Conservation (phyloP, 805 yeast genomes). For the Myxozyma nipponensis region DNA sequence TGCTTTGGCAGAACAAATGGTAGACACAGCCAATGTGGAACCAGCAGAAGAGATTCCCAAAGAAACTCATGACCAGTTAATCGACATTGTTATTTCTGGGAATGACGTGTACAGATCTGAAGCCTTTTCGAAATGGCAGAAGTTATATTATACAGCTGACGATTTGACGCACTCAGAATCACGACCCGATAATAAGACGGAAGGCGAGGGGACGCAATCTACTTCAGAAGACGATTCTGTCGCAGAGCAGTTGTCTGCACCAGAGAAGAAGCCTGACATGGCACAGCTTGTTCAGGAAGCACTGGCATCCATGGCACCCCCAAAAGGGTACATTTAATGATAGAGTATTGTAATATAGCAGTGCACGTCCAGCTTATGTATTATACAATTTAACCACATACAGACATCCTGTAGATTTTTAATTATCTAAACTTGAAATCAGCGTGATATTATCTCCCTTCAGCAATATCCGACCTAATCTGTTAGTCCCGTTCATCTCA, state of each 20-base stretch:
- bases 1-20: conserved; percentile 62
- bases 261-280: no score
- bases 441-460: conserved; percentile 94
- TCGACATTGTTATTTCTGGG: conserved; percentile 54
- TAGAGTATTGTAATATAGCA: no score
- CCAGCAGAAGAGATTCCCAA: conserved; percentile 42
- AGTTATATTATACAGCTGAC: neutral
- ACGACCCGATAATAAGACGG: no score
- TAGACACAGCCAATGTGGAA: conserved; percentile 31
- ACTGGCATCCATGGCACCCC: no score
- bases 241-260: no score
- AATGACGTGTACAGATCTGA: conserved; percentile 30
- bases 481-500: neutral
- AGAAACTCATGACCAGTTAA: conserved; percentile 59
- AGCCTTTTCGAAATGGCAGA: neutral
- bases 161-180: no score
- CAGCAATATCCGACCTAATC: conserved; percentile 54
- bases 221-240: no score
- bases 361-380: no score
- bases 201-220: no score
- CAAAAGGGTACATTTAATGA: no score
- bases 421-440: conserved; percentile 44
- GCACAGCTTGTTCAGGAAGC: no score
- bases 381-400: no score
- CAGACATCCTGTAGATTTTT: conserved; percentile 9